Conservation (phyloP, 495 filamentous ascomycete species). For the Aspergillus leporis region DNA sequence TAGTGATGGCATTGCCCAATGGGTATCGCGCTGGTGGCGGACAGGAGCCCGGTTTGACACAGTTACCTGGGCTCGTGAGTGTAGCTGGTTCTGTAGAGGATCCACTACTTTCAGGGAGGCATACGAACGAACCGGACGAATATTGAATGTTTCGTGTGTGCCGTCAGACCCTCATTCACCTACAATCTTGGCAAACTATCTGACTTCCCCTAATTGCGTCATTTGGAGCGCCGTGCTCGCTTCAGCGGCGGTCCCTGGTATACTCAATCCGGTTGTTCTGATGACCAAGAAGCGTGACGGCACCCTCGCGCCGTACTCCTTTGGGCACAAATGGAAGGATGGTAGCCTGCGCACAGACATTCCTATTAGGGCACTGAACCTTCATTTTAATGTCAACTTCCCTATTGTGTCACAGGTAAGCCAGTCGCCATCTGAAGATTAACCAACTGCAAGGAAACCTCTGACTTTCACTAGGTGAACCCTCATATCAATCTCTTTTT, state of each 20-base stretch:
- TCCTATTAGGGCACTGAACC: constrained; percentile 86
- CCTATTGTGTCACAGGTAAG: constrained; percentile 81
- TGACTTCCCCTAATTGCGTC: constrained; percentile 93
- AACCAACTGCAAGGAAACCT: neutral
- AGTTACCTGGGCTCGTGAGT: constrained; percentile 83
- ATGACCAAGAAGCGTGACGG: constrained; percentile 90
- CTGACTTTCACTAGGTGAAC: constrained; percentile 61
- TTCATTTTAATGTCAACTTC: constrained; percentile 98
- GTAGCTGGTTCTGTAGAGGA: constrained; percentile 85
- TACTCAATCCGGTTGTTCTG: constrained; percentile 91
- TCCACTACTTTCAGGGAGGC: constrained; percentile 93
- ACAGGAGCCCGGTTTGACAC: constrained; percentile 95
- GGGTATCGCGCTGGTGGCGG: constrained; percentile 82
- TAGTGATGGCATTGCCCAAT: constrained; percentile 70
- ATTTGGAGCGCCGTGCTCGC: constrained; percentile 97
- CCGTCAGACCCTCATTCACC: constrained; percentile 94
- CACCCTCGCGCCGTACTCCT: constrained; percentile 78
- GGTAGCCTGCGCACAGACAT: constrained; percentile 93
- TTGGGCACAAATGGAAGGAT: constrained; percentile 99
- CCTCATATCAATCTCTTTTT: constrained; percentile 98
- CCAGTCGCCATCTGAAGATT: neutral
- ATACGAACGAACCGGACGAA: constrained; percentile 89
- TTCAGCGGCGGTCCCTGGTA: constrained; percentile 93
- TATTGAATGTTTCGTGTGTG: constrained; percentile 95
- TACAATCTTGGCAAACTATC: constrained; percentile 87